phyloP scores from a whole-genome alignment of 352 stramenopile species.

The Globisporangium echinulatum region DNA sequence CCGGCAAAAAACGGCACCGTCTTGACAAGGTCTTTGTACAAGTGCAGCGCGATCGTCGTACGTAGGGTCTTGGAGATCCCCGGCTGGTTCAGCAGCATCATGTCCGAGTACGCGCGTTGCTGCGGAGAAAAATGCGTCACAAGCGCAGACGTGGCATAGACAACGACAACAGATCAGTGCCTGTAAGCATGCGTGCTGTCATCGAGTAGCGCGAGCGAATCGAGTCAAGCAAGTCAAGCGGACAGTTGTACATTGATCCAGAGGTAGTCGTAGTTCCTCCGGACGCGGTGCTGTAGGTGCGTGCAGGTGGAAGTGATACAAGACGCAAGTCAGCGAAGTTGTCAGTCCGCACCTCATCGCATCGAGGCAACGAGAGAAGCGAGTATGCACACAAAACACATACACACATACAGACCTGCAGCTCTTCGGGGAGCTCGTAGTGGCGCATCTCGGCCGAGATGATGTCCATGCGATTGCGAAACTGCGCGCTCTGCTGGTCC shows the following conservation, averaged over 20 bases:
- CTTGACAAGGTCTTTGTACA: conserved; percentile 78
- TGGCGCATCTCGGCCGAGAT: conserved; percentile 78
- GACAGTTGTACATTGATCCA: conserved; percentile 66
- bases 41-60: conserved; percentile 68
- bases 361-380: no score
- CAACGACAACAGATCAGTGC: conserved; percentile 1
- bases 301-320: background rate
- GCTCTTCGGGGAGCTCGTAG: conserved; percentile 67
- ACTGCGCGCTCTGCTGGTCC: conserved; percentile 75
- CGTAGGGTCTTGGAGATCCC: conserved; percentile 73
- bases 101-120: conserved; percentile 82
- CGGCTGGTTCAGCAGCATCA: conserved; percentile 75
- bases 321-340: background rate
- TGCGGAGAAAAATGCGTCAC: conserved; percentile 5
- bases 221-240: background rate
- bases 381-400: background rate
- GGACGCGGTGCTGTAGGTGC: conserved; percentile 45
- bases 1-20: conserved; percentile 78
- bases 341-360: background rate
- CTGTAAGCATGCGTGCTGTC: background rate
- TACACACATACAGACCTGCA: conserved; percentile 25
- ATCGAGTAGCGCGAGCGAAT: background rate
- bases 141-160: background rate
- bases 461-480: conserved; percentile 83
- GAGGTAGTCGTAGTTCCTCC: conserved; percentile 79